phyloP scores from a whole-genome alignment of 2,329 filamentous ascomycete species.

The Sporothrix inflata region DNA sequence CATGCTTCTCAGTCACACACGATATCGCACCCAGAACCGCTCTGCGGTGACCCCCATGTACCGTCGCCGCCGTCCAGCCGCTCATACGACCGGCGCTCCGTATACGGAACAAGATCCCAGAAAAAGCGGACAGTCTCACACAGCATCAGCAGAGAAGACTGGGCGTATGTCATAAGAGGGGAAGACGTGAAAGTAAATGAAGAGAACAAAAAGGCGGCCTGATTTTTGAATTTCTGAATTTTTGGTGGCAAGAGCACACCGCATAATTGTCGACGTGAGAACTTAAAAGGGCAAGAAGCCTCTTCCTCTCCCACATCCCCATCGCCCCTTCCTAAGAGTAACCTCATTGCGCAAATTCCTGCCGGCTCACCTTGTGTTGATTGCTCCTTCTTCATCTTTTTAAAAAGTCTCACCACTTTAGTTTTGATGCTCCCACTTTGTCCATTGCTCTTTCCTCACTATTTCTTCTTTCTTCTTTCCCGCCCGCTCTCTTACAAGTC shows the following conservation, averaged over 20 bases:
- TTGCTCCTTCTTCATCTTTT: not conserved
- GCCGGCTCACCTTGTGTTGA: not conserved
- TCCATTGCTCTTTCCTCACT: not conserved
- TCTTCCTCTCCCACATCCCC: not conserved
- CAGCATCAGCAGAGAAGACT: not conserved
- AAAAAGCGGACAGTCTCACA: conserved; percentile 4
- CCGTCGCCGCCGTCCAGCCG: not conserved
- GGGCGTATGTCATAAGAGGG: conserved; percentile 3
- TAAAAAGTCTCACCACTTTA: not conserved
- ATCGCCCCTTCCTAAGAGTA: conserved; percentile 12
- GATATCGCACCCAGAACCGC: not conserved
- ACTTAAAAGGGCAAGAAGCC: not conserved
- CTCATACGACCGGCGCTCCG: conserved; percentile 9
- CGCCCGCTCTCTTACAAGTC: not conserved
- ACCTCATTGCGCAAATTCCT: not conserved
- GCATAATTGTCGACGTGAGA: not conserved
- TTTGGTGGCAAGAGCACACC: not conserved
- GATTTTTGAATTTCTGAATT: no score
- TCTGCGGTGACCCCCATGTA: conserved; percentile 24
- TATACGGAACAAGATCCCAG: conserved; percentile 20
- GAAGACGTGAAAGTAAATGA: not conserved
- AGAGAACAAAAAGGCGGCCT: not conserved
- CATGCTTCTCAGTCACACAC: not conserved
- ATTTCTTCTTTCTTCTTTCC: conserved; percentile 6
- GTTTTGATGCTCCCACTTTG: not conserved